Evolutionary conservation across 805 yeast genomes (phyloP).

Genomic region (Candida michaelii): DNA sequence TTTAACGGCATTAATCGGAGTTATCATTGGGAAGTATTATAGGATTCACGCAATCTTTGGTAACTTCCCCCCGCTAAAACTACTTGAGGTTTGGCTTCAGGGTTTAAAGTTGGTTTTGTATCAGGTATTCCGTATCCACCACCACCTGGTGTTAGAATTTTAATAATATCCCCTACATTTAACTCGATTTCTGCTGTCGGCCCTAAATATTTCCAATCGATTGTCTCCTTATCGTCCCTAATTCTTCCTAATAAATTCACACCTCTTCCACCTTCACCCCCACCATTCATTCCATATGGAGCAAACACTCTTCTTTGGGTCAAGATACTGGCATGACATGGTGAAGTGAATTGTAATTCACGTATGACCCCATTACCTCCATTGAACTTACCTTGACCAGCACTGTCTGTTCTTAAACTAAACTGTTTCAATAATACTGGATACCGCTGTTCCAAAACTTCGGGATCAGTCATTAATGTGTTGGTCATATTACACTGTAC

Average conservation of each 20-base stretch:
- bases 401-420: conserved; percentile 17
- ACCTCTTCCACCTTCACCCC: conserved; percentile 37
- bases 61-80: conserved; percentile 23
- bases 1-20: too few relatives aligned
- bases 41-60: conserved; percentile 19
- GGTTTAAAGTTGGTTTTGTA: background rate
- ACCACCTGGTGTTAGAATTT: conserved; percentile 81
- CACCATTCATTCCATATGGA: conserved; percentile 33
- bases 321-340: conserved; percentile 20
- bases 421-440: conserved; percentile 19
- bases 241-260: conserved; percentile 30
- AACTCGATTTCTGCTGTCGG: conserved; percentile 68
- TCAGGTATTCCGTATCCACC: conserved; percentile 67
- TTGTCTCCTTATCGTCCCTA: conserved; percentile 20
- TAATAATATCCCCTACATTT: conserved; percentile 61
- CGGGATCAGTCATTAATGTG: conserved; percentile 24
- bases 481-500: conserved; percentile 48
- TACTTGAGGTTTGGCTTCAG: background rate
- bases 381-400: conserved; percentile 20
- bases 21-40: conserved; percentile 21
- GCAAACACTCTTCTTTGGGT: conserved; percentile 22
- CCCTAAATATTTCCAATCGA: conserved; percentile 32
- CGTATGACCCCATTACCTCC: conserved; percentile 24
- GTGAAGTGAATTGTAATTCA: conserved; percentile 20
- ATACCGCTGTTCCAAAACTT: conserved; percentile 22